These are phyloP conservation scores for Candida parachauliodes DNA, from an alignment of 805 yeast genomes.

Conservation along the genomic window DNA sequence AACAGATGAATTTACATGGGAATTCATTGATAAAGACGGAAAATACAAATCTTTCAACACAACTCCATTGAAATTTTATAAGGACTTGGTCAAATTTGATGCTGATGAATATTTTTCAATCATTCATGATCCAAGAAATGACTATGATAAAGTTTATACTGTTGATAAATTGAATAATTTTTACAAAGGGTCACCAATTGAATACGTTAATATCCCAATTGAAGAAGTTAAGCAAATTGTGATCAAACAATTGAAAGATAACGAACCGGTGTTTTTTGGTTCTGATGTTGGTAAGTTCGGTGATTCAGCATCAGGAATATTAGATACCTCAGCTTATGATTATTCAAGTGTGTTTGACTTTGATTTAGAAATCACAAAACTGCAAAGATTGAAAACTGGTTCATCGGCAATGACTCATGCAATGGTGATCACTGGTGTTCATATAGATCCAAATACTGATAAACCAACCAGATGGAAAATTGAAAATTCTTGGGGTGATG, in stretches of 20 bases:
- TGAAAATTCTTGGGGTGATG: constrained; percentile 44
- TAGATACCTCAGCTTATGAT: constrained; percentile 70
- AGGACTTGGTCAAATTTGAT: constrained; percentile 50
- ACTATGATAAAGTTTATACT: constrained; percentile 56
- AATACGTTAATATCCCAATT: constrained; percentile 66
- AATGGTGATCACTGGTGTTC: constrained; percentile 80
- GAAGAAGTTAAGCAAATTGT: constrained; percentile 57
- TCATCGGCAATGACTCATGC: constrained; percentile 88
- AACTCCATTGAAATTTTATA: constrained; percentile 66
- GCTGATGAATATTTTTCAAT: constrained; percentile 57
- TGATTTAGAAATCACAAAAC: constrained; percentile 51
- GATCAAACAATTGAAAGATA: constrained; percentile 62
- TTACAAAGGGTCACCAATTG: constrained; percentile 63
- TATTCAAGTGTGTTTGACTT: constrained; percentile 55
- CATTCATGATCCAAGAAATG: constrained; percentile 80
- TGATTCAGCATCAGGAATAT: constrained; percentile 59
- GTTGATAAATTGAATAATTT: constrained; percentile 77
- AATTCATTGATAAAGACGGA: constrained; percentile 69
- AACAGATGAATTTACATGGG: constrained; percentile 66
- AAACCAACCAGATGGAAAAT: constrained; percentile 42
- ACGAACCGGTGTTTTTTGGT: constrained; percentile 84
- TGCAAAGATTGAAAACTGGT: constrained; percentile 64
- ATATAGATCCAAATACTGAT: constrained; percentile 51
- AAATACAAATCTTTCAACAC: constrained; percentile 48
- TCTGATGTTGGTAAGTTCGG: constrained; percentile 80